Evolutionary conservation across 2,329 filamentous ascomycete species (phyloP), one percentile per base, ranked within the genome.

Genomic region (Fusarium redolens): DNA sequence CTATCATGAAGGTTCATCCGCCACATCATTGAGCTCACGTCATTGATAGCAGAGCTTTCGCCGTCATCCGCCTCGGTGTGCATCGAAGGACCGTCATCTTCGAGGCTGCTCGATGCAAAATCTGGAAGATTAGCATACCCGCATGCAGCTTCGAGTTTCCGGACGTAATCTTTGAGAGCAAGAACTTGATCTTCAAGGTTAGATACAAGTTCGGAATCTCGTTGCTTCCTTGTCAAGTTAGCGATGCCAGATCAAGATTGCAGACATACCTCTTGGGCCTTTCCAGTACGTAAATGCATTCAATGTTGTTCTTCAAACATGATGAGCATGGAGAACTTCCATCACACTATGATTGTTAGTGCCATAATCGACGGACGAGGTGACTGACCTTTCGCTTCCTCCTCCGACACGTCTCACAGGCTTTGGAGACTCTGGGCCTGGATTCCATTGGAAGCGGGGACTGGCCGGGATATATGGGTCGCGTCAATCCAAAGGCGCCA

Each of bases 11-110:
- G n/a, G 9, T 43, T 56, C 54, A 56, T 56, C 22, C 58, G 47
- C 58, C 58, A 55, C 58, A 55, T 54, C 58, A 54, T 61, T 4
- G 47, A 43, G 37, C 58, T 61, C n/a, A 61, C 47, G 0, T 61
- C 58, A 10, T 61, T 18, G 14, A 61, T 35, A 17, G 58, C 58
- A 14, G 58, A 61, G 11, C n/a, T 28, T n/a, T 54, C 30, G 22
- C 8, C 25, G 18, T 35, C 28, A 1, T 61, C 54, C 12, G n/a
- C 11, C 15, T 22, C 37, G 13, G 8, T 30, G 25, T 28, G 35
- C 13, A 35, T 13, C 33, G 17, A 4, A 17, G 22, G 3, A 4
- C 12, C n/a, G 9, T 35, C 38, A 12, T 44, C 35, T 6, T 22
- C 30, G 1, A 61, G 11, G 3, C 4, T 25, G 6, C 35, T 35